Base-by-base conservation (phyloP, 768 basidiomycete species). In the Lanmaoa rubissima region DNA sequence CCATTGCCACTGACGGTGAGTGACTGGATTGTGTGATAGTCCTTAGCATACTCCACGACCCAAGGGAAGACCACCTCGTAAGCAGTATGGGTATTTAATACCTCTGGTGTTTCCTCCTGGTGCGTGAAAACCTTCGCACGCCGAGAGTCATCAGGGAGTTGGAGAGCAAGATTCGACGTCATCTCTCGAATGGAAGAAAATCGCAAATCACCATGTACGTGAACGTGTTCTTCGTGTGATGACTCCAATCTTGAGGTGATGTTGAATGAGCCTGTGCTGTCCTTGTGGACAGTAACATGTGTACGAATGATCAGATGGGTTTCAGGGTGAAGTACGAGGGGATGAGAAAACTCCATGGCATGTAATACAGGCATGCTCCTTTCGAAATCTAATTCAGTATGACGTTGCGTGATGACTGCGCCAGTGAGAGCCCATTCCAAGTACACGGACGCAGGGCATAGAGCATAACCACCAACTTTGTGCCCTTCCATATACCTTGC, bases 21-120 rank as follows among this genome's bases (percentile, higher is more conserved):
- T 0, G 77, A 77, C 55, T 77, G 74, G 53, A 90, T 79, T 13
- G 82, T 79, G 26, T 79, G 86, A 65, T 85, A 89, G 31, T 75
- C 70, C 35, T 75, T 67, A 1, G 80, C 76, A 61, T 90, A 91
- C 16, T 80, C 76, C 26, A 91, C 88, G 45, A 90, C 76, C 8
- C 85, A 82, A 21, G 87, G 79, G 61, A 90, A 89, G 48, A 89
- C 80, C 38, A 84, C 75, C 41, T 87, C 80, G 65, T 91, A 91
- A 1, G 78, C 69, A 0, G 81, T 82, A 38, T 79, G 81, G 19
- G 79, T 76, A 4, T 77, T 79, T 66, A 87, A 85, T 0, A 75
- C 76, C 66, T 86, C 83, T 2, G 70, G 65, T 1, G 45, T 54
- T 17, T 51, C 61, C 28, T 61, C 67, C 35, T 63, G 61, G 17